These are phyloP conservation scores for Polygonum maritimum DNA, from an alignment of 148 eudicot genomes.

Conservation along the genomic window DNA sequence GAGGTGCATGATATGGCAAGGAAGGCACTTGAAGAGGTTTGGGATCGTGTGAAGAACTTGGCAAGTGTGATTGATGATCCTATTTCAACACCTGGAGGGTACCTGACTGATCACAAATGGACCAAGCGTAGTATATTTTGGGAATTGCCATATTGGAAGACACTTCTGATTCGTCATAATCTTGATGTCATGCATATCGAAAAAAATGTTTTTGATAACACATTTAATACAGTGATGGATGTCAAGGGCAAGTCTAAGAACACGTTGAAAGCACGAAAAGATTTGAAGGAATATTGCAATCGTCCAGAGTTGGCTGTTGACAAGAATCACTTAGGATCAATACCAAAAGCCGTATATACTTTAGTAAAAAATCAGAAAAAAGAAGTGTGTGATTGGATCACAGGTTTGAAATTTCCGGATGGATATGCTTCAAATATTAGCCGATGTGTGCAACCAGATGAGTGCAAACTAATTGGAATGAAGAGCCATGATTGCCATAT, in stretches of 20 bases:
- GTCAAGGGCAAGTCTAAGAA: too few species aligned
- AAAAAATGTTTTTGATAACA: too few species aligned
- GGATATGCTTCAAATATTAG: slow-evolving; percentile 18
- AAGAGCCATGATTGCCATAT: slow-evolving; percentile 20
- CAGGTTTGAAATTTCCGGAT: slow-evolving; percentile 12
- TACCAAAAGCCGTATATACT: slow-evolving; percentile 12
- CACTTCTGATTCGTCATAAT: not conserved
- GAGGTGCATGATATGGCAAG: slow-evolving; percentile 16
- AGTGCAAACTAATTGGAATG: not conserved
- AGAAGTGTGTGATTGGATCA: slow-evolving; percentile 9
- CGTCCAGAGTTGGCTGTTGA: not conserved
- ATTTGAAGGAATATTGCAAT: not conserved
- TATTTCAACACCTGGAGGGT: too few species aligned
- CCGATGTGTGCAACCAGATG: slow-evolving; percentile 11
- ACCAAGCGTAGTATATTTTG: too few species aligned
- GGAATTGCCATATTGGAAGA: too few species aligned
- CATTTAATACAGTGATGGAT: too few species aligned
- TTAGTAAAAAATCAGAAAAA: too few species aligned
- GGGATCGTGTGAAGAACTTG: too few species aligned
- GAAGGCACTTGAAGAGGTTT: slow-evolving; percentile 6
- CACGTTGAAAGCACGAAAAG: too few species aligned
- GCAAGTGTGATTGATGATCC: too few species aligned
- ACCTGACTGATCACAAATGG: too few species aligned
- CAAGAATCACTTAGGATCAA: not conserved
- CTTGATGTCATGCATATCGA: too few species aligned